Percentiles rank a stretch among this genome's conserved stretches.
phyloP scores from a whole-genome alignment of 148 eudicot genomes.

The Vaccinium myrtillus region DNA sequence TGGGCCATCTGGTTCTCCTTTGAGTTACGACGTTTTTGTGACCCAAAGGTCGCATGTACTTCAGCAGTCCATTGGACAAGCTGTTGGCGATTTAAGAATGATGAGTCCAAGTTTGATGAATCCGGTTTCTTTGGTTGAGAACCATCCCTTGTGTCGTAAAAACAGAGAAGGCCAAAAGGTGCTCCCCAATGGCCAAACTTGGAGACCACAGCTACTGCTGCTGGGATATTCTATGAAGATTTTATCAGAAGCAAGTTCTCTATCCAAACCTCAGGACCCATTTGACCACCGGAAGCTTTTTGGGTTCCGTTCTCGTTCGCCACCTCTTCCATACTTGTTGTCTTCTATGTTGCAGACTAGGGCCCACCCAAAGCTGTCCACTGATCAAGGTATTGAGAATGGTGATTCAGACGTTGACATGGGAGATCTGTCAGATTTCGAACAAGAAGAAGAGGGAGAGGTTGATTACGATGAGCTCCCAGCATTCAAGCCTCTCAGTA shows the following conservation, averaged over 20 bases:
- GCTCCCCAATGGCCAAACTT: slow-evolving; percentile 92
- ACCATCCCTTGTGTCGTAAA: slow-evolving; percentile 82
- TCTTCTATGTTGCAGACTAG: slow-evolving; percentile 89
- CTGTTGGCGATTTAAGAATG: slow-evolving; percentile 86
- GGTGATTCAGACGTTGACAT: slow-evolving; percentile 85
- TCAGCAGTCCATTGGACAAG: slow-evolving; percentile 91
- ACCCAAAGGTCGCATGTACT: slow-evolving; percentile 85
- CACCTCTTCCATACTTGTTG: slow-evolving; percentile 82
- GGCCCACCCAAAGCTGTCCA: slow-evolving; percentile 82
- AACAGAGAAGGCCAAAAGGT: slow-evolving; percentile 92
- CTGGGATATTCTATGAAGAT: slow-evolving; percentile 88
- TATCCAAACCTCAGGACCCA: slow-evolving; percentile 71
- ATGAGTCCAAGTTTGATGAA: slow-evolving; percentile 89
- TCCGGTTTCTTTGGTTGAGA: slow-evolving; percentile 90
- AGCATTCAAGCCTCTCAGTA: slow-evolving; percentile 88
- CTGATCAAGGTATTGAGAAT: slow-evolving; percentile 74
- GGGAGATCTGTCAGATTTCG: slow-evolving; percentile 78
- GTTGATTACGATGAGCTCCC: slow-evolving; percentile 98
- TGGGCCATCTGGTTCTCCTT: slow-evolving; percentile 85
- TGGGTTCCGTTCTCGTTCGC: slow-evolving; percentile 74
- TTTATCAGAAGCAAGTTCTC: slow-evolving; percentile 64
- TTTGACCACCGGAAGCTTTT: slow-evolving; percentile 80
- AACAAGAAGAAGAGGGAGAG: slow-evolving; percentile 66
- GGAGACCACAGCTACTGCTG: slow-evolving; percentile 86
- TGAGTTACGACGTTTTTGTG: slow-evolving; percentile 86